Conservation (phyloP, 371 early-diverging fungal species). For the Catenaria anguillulae region DNA sequence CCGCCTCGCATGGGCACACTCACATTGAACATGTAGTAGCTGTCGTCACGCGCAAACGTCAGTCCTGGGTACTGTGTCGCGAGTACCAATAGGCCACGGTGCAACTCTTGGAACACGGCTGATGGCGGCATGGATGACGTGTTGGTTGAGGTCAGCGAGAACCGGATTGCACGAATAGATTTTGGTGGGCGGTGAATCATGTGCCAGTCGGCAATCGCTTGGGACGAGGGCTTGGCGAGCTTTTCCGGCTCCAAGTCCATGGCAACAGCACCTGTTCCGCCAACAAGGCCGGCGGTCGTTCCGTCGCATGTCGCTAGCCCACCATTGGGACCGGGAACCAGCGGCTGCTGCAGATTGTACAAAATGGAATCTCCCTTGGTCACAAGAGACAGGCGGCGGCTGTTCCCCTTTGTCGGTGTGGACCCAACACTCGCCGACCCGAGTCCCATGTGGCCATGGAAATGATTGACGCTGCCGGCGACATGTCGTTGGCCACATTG, state of each 20-base stretch:
- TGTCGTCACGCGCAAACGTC: slow-evolving; percentile 18
- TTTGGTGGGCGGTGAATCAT: slow-evolving; percentile 25
- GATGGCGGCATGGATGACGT: slow-evolving; percentile 21
- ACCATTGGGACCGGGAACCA: too few relatives aligned
- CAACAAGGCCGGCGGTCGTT: neutral
- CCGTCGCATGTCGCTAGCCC: too few relatives aligned
- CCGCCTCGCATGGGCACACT: neutral
- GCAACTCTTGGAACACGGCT: slow-evolving; percentile 33
- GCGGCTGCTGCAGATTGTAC: neutral
- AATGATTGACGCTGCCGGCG: too few relatives aligned
- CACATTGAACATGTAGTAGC: slow-evolving; percentile 25
- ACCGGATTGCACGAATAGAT: slow-evolving; percentile 29
- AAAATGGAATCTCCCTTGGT: neutral
- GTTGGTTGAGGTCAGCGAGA: slow-evolving; percentile 21
- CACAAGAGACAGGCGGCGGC: slow-evolving; percentile 2
- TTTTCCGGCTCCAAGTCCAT: neutral
- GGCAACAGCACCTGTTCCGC: neutral
- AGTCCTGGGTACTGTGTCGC: slow-evolving; percentile 10
- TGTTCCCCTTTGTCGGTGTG: neutral
- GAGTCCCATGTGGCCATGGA: too few relatives aligned
- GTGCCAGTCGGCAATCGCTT: slow-evolving; percentile 34
- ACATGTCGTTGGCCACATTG: too few relatives aligned
- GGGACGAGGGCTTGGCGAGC: slow-evolving; percentile 13
- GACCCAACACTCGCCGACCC: too few relatives aligned
- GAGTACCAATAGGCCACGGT: slow-evolving; percentile 23